Base-by-base conservation (phyloP, 805 yeast genomes). In the Candida silvicultrix region DNA sequence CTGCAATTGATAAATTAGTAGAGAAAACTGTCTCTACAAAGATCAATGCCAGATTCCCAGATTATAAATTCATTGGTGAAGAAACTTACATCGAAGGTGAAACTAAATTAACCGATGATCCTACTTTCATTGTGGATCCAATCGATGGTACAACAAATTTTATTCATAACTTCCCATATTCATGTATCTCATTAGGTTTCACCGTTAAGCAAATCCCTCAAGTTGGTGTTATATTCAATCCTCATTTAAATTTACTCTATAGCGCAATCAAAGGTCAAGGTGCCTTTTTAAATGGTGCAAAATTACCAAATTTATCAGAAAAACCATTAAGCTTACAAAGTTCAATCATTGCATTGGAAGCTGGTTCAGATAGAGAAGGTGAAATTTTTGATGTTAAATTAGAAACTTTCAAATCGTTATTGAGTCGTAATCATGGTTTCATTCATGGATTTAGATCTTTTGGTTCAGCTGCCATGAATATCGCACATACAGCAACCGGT, bases 161-260 rank as follows among this genome's bases (percentile, higher is more conserved):
- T 59, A 72, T 80, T 43, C 86, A 81, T 58, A 71, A 69, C 40
- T 81, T 77, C 63, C 86, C 85, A 2, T 75, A 69, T 57, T 73
- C 80, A 39, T 80, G 85, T 60, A 78, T 78, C 42, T 81, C 85
- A 1, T 56, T 81, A 35, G 85, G 85, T 0, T 69, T 81, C 45
- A 70, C 83, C 1, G 60, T 75, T 16, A 57, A 67, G 48, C 68
- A 69, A 37, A 60, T 60, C 45, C 75, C 85, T 1, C 74, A 68
- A 0, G 80, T 80, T n/a, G 86, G 86, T 23, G 86, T 80, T 12
- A 75, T 81, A n/a, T 80, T 70, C 59, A 81, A 80, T 57, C 86
- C 86, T 9, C 78, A 76, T 51, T 55, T 76, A 55, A 65, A 78
- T 51, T 69, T 70, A 45, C 53, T 80, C 49, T 81, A 71, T 66